Base-by-base conservation (phyloP, 140 eudicot genomes). In the Senecio squalidus region DNA sequence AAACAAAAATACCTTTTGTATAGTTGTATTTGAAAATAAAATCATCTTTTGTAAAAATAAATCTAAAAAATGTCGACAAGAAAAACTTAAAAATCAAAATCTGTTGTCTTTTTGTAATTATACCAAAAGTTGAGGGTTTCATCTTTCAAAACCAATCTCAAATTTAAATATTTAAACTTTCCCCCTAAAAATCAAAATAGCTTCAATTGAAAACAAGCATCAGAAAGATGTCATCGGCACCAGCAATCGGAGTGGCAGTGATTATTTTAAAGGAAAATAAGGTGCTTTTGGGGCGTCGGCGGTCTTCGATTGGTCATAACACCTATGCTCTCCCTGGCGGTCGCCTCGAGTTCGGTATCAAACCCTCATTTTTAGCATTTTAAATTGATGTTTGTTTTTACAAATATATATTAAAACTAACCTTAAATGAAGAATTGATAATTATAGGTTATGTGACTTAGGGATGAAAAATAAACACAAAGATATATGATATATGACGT, bases 251-350 rank as follows among this genome's bases (percentile, higher is more conserved):
- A 28, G 84, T 89, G 60, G 94, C 71, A 9, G 93, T 89, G 55
- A 76, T 89, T 55, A 24, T 89, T 62, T 5, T 89, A 5, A 89
- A 82, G 45, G 95, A 60, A 3, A 64, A 76, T 22, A 71, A 69
- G 64, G 78, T 89, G 28, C 76, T 89, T 34, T 25, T 85, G 64
- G 97, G 95, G 6, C 89, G 90, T 10, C 97, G 95, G 48, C 93
- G 74, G 22, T 38, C 85, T 66, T 62, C 84, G 44, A 33, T 83
- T 43, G 95, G 97, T 34, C 46, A 68, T 68, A 75, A 70, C 79
- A 82, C 95, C 13, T 89, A 72, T 11, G 95, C 83, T 17, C 87
- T 85, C 24, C 94, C 95, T 69, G 94, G 97, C 55, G 95, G 97
- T 66, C 95, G 73, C 79, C 87, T 89, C n/a, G 95, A 89, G 60